Evolutionary conservation across 805 yeast genomes (phyloP), one percentile per base, ranked within the genome.

Genomic region (Candida orba): DNA sequence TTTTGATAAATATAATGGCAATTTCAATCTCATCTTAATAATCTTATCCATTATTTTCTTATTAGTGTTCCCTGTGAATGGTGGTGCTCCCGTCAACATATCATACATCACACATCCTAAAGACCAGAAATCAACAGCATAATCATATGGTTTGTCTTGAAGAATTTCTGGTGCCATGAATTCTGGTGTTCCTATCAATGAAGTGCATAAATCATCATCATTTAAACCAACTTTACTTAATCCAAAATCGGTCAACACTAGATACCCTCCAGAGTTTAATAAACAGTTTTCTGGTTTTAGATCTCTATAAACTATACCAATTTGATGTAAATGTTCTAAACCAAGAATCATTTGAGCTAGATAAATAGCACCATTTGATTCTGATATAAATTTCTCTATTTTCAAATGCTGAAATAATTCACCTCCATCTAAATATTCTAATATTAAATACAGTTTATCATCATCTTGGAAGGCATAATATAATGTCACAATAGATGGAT

Each of bases 201-300:
- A 82, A 3, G 93, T 93, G 64, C 93, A 85, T 9, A 84, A 77
- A 41, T 78, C 78, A 44, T 80, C 74, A 27, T 66, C 64, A 34
- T 65, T 63, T 14, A 57, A 49, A 39, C 51, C 65, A 27, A 96
- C 96, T 67, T 93, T 91, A 30, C 96, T 86, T 43, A 91, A 73
- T 2, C 99, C 99, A 66, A 91, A 91, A 65, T 91, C 99, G 65
- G 98, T 93, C 46, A 91, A 70, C 0, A 96, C 96, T 52, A 93
- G 81, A 61, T 87, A 96, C 12, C 99, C 99, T 62, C 87, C 82
- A 10, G 96, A 95, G 64, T 91, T 98, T 41, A 91, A 70, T 50
- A 91, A 66, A 52, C 93, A 91, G 63, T 91, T 91, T 65, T 91
- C 99, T 1, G 99, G 99, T 66, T 91, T 91, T 60, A 91, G 74